phyloP scores from a whole-genome alignment of 208 protist genomes.

The Crithidia expoeki region DNA sequence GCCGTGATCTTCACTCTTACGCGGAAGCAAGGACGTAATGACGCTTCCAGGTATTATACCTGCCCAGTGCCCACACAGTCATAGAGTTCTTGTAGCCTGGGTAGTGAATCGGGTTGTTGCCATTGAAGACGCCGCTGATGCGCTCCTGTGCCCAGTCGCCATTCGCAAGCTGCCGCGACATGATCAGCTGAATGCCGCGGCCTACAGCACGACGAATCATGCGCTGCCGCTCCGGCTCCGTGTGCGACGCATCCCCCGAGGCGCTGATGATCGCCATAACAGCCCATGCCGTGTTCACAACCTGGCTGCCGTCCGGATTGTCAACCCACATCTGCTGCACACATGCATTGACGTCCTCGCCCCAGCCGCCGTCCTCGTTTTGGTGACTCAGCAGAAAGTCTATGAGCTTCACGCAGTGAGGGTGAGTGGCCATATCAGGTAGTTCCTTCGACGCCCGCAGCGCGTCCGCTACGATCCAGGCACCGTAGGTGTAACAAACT shows the following conservation, averaged over 20 bases:
- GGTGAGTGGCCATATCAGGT: conserved; percentile 69
- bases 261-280: conserved; percentile 94
- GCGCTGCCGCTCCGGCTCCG: conserved; percentile 21
- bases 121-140: conserved; percentile 98
- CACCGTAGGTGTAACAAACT: conserved; percentile 98
- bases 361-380: conserved; percentile 95
- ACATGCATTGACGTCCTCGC: conserved; percentile 94
- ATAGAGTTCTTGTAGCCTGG: conserved; percentile 96
- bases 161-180: conserved; percentile 80
- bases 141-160: conserved; percentile 94
- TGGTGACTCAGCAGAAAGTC: conserved; percentile 95
- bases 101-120: conserved; percentile 98
- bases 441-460: conserved; percentile 79
- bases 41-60: conserved; percentile 81
- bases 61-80: conserved; percentile 96
- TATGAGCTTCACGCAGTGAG: conserved; percentile 77
- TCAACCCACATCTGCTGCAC: conserved; percentile 89
- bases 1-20: neutral
- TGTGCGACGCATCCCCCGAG: conserved; percentile 34
- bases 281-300: conserved; percentile 97
- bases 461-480: conserved; percentile 96
- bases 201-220: conserved; percentile 71
- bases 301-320: conserved; percentile 87
- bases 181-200: conserved; percentile 81
- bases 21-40: conserved; percentile 34